Base-by-base conservation (phyloP, 164 flowering plant genomes). In the Umbilicus rupestris region DNA sequence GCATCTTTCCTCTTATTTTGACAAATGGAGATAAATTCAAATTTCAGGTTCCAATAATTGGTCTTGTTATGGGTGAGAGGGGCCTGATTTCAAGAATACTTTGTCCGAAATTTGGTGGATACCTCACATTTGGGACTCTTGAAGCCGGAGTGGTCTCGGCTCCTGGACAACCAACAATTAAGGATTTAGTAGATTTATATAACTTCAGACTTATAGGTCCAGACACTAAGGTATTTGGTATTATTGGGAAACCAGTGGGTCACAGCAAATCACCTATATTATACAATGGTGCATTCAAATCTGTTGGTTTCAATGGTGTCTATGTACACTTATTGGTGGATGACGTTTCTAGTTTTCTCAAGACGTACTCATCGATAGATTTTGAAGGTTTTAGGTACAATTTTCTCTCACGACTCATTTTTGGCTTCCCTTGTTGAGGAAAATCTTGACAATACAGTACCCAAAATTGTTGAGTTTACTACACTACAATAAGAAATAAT, bases 331-430 rank as follows among this genome's bases (percentile, higher is more conserved):
- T 87, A 35, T 79, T 95, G 77, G 98, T 95, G 71, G 99, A 95
- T 77, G 87, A 90, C 29, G 39, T 87, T 39, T 77, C 78, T 29
- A 83, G 76, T 11, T 92, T 95, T 77, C 77, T 90, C 70, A 67
- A 66, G n/a, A 84, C 87, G 20, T 92, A 85, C 81, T 82, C 97
- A 28, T 86, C 99, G 16, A 65, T 79, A 2, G 98, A 92, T 76
- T 95, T 92, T 81, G 78, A 82, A 63, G 99, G 98, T 65, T 95
- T 86, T 89, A 92, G 99, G 99, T 95, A 74, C n/a, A 62, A 49
- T 20, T 52, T 66, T 67, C 65, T 50, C 52, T 35, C 65, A 42
- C 17, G 30, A 55, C 17, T 15, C 10, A 16, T 41, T 31, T 1
- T 58, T n/a, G 12, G 16, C 6, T 28, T 41, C 10, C 24, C 42